Conservation (phyloP, 179 eudicot species). For the Silene coronaria region DNA sequence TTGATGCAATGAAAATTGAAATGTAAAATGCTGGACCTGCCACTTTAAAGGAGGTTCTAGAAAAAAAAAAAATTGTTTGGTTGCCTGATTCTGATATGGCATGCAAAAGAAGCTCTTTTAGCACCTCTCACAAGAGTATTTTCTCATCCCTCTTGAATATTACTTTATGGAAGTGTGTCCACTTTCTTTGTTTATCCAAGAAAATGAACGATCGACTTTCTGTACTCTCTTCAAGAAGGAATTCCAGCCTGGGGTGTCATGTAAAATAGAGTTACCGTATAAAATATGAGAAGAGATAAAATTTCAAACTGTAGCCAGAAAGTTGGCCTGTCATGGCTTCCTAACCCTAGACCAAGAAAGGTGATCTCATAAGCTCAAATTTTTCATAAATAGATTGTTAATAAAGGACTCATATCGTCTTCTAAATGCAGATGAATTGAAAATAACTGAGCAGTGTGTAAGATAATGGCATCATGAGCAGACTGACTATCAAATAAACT, state of each 20-base stretch:
- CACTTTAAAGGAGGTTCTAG: background rate
- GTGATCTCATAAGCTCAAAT: background rate
- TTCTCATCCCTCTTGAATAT: background rate
- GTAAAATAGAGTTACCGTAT: background rate
- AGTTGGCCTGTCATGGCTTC: background rate
- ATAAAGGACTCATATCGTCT: background rate
- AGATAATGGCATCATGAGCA: background rate
- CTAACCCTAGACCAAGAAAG: background rate
- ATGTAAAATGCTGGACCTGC: background rate
- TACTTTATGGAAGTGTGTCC: background rate
- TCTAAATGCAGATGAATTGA: background rate
- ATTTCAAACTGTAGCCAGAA: background rate
- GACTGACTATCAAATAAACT: background rate
- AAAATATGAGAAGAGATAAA: background rate
- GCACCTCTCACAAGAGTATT: background rate
- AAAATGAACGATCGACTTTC: background rate
- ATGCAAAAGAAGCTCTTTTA: background rate
- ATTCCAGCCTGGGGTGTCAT: background rate
- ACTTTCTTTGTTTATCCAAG: background rate
- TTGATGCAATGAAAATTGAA: background rate
- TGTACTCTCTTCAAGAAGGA: background rate
- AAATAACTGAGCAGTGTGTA: background rate
- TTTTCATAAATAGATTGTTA: background rate
- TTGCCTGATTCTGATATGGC: background rate
- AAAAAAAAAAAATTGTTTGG: background rate